Conservation (phyloP, 2,329 filamentous ascomycete genomes). For the Chaetoscypha palmicola region DNA sequence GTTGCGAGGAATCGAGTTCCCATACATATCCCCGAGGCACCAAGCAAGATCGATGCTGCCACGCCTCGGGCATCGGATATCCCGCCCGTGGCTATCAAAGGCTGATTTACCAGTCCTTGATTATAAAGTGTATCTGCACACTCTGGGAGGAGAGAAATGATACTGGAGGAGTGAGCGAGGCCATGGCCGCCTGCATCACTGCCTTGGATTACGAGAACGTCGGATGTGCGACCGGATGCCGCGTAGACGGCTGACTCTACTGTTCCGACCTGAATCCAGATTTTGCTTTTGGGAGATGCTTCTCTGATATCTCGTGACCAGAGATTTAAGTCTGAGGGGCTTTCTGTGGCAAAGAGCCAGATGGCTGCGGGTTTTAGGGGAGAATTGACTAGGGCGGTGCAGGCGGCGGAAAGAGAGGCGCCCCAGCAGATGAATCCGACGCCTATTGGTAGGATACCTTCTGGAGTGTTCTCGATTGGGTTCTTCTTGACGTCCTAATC, state of each 20-base stretch:
- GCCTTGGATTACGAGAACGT: conserved; percentile 29
- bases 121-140: conserved; percentile 19
- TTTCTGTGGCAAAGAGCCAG: conserved; percentile 1
- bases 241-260: conserved; percentile 19
- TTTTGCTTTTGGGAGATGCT: conserved; percentile 11
- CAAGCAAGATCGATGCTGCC: conserved; percentile 28
- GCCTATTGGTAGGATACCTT: conserved; percentile 34
- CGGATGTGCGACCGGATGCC: conserved; percentile 12
- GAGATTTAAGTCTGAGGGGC: conserved; percentile 7
- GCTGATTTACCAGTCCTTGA: conserved; percentile 11
- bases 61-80: conserved; percentile 30
- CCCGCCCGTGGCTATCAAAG: conserved; percentile 28
- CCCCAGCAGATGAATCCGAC: conserved; percentile 34
- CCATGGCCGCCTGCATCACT: conserved; percentile 30
- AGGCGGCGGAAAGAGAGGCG: conserved; percentile 1
- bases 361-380: conserved; percentile 1
- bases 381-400: neutral
- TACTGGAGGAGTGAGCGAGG: conserved; percentile 16
- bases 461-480: conserved; percentile 5
- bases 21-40: conserved; percentile 36
- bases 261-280: conserved; percentile 26
- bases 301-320: conserved; percentile 10
- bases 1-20: conserved; percentile 42
- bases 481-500: too few relatives aligned
- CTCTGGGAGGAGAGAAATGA: conserved; percentile 28